Conservation (phyloP, 495 filamentous ascomycete species). For the Tetracladium marchalianum region DNA sequence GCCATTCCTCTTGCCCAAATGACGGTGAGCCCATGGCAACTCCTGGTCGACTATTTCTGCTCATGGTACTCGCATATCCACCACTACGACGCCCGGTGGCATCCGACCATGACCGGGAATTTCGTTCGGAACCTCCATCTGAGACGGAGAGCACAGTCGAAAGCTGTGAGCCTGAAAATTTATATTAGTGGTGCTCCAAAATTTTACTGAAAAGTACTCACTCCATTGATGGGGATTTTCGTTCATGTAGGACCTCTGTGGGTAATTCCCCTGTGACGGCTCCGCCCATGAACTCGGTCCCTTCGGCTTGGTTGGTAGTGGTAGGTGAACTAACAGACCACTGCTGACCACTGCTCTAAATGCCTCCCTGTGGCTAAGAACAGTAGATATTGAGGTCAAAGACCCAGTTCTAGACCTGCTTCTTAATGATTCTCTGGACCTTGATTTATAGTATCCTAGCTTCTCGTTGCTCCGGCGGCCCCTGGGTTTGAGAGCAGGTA, state of each 20-base stretch:
- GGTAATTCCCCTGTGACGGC: constrained; percentile 9
- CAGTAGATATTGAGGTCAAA: constrained; percentile 38
- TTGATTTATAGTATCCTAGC: constrained; percentile 35
- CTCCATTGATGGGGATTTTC: constrained; percentile 51
- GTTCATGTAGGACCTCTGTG: constrained; percentile 25
- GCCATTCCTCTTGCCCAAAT: constrained; percentile 15
- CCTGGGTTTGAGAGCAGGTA: constrained; percentile 38
- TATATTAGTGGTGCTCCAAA: no score
- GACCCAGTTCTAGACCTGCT: constrained; percentile 24
- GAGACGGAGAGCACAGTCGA: constrained; percentile 56
- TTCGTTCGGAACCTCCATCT: constrained; percentile 42
- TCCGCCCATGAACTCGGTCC: constrained; percentile 20
- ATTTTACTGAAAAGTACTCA: no score
- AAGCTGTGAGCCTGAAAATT: constrained; percentile 41
- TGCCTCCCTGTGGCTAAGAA: constrained; percentile 33
- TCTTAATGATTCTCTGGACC: constrained; percentile 36
- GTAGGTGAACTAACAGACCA: constrained; percentile 15
- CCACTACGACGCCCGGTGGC: constrained; percentile 16
- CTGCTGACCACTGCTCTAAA: constrained; percentile 23
- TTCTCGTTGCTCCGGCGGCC: constrained; percentile 30
- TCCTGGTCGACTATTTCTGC: constrained; percentile 37
- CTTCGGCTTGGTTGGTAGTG: constrained; percentile 2
- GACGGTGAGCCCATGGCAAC: constrained; percentile 42
- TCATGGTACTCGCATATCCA: constrained; percentile 26
- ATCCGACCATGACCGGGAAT: constrained; percentile 33